phyloP scores from a whole-genome alignment of 148 eudicot genomes.

The Vaccinium darrowii region DNA sequence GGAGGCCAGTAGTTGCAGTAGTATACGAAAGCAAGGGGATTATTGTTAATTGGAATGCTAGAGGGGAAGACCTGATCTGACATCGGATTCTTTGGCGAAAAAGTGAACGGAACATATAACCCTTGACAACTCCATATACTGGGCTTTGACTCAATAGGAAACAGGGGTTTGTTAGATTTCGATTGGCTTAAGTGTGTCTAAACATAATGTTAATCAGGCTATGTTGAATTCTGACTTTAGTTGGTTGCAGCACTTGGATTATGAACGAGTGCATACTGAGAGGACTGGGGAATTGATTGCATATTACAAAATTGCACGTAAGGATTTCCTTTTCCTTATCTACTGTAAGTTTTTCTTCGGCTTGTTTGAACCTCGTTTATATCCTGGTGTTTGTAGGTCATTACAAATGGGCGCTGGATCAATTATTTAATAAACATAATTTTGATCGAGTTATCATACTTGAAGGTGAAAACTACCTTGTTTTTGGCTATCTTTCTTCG shows the following conservation, averaged over 20 bases:
- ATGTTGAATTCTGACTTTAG: constrained; percentile 20
- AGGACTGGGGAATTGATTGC: constrained; percentile 94
- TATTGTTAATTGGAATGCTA: background rate
- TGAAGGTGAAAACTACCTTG: constrained; percentile 59
- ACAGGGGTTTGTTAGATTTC: background rate
- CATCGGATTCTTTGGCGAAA: background rate
- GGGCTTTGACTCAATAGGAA: background rate
- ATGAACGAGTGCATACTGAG: constrained; percentile 72
- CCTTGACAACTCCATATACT: background rate
- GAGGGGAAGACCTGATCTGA: background rate
- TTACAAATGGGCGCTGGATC: constrained; percentile 97
- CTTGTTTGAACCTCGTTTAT: background rate
- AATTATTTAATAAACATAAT: constrained; percentile 80
- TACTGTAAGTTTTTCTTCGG: constrained; percentile 12
- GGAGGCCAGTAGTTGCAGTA: background rate
- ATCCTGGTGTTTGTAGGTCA: constrained; percentile 61
- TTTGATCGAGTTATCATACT: constrained; percentile 85
- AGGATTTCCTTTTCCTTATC: constrained; percentile 25
- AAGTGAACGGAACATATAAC: background rate
- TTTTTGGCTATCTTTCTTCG: constrained; percentile 3
- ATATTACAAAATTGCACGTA: constrained; percentile 97
- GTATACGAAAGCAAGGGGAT: background rate
- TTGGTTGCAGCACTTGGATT: constrained; percentile 86
- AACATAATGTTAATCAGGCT: constrained; percentile 8
- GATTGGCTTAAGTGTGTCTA: background rate